These are phyloP conservation scores for Diutina catenulata DNA, from an alignment of 1,139 yeast genomes.

Conservation along the genomic window DNA sequence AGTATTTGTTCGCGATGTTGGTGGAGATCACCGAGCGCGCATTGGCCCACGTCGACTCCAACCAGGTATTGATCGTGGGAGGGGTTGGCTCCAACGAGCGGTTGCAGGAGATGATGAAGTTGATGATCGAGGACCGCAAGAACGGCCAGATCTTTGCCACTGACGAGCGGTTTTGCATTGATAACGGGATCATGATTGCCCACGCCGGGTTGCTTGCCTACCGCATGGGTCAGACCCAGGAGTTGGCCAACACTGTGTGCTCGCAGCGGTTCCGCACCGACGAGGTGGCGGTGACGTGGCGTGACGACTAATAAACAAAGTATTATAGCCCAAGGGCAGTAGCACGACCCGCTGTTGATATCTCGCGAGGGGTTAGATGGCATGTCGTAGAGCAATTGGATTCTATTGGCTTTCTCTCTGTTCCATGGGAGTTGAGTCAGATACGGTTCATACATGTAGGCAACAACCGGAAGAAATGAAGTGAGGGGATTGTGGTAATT, in stretches of 20 bases:
- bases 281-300: constrained; percentile 85
- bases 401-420: constrained; percentile 7
- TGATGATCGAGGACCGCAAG: constrained; percentile 76
- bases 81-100: constrained; percentile 95
- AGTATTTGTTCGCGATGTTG: constrained; percentile 85
- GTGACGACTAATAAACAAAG: constrained; percentile 38
- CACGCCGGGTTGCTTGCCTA: constrained; percentile 90
- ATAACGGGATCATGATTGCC: constrained; percentile 97
- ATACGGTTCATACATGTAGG: constrained; percentile 10
- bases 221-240: constrained; percentile 64
- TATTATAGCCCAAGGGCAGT: too few species aligned
- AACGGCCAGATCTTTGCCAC: constrained; percentile 86
- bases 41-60: constrained; percentile 90
- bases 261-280: constrained; percentile 92
- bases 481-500: too few species aligned
- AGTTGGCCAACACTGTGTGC: constrained; percentile 64
- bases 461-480: too few species aligned
- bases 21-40: constrained; percentile 98
- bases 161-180: constrained; percentile 93
- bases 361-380: too few species aligned
- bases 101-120: constrained; percentile 89
- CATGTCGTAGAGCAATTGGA: constrained; percentile 8
- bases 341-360: too few species aligned
- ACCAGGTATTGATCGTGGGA: constrained; percentile 88
- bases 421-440: constrained; percentile 7